phyloP scores from a whole-genome alignment of 768 basidiomycete species.

The Mycena metata region DNA sequence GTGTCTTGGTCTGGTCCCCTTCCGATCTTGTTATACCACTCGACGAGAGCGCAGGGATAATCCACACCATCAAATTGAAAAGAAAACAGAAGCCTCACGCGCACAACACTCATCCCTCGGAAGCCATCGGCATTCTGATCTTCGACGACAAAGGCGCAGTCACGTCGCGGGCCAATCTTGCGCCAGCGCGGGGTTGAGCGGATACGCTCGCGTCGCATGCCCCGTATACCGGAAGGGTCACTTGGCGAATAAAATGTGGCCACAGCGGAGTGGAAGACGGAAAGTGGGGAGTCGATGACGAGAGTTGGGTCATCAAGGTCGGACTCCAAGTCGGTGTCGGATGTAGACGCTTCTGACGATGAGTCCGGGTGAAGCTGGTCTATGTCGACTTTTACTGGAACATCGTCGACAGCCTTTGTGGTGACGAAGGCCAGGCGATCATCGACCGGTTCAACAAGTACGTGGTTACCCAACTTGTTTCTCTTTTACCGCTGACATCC shows the following conservation, averaged over 20 bases:
- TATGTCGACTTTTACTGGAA: conserved; percentile 15
- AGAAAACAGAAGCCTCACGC: too few relatives aligned
- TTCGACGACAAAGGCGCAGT: background rate
- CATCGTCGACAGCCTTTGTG: conserved; percentile 3
- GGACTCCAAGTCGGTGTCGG: background rate
- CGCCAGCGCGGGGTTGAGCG: conserved; percentile 41
- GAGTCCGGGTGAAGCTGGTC: conserved; percentile 1
- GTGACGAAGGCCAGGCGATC: conserved; percentile 21
- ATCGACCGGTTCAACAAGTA: conserved; percentile 11
- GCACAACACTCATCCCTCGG: too few relatives aligned
- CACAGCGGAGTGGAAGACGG: too few relatives aligned
- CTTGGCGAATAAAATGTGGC: too few relatives aligned
- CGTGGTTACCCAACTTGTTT: background rate
- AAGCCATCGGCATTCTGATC: too few relatives aligned
- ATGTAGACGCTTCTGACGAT: background rate
- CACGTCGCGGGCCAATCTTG: conserved; percentile 8
- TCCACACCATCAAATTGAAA: too few relatives aligned
- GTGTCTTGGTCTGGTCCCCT: too few relatives aligned
- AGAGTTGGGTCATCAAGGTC: background rate
- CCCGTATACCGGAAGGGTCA: too few relatives aligned
- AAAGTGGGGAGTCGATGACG: background rate
- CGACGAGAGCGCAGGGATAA: too few relatives aligned
- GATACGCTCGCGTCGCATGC: too few relatives aligned
- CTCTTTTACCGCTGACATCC: background rate
- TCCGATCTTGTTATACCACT: too few relatives aligned